Evolutionary conservation across 2,329 filamentous ascomycete species (phyloP).

Genomic region (Apiospora malaysiana): DNA sequence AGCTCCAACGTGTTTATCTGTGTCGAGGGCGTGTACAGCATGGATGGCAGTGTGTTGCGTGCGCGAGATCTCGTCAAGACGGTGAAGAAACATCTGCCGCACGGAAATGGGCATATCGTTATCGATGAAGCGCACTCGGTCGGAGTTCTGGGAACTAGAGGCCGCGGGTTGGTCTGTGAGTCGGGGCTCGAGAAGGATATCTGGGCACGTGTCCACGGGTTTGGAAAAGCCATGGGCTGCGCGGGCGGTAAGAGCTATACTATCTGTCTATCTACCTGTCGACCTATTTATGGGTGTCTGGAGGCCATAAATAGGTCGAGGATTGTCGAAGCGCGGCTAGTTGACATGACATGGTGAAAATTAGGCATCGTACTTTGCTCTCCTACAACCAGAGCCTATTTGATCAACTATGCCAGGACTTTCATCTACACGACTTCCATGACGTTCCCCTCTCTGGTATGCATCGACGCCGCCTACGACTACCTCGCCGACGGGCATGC

Average conservation of each 20-base stretch:
- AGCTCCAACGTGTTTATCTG: slow-evolving; percentile 67
- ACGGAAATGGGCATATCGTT: slow-evolving; percentile 65
- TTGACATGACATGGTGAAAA: slow-evolving; percentile 24
- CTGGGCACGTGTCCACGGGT: slow-evolving; percentile 66
- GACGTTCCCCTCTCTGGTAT: slow-evolving; percentile 57
- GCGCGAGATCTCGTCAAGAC: slow-evolving; percentile 68
- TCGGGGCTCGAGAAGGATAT: slow-evolving; percentile 61
- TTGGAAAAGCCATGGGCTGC: slow-evolving; percentile 71
- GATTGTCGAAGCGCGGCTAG: not conserved
- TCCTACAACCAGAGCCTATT: slow-evolving; percentile 62
- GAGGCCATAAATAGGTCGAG: too few relatives aligned
- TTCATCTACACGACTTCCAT: slow-evolving; percentile 78
- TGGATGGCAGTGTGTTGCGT: slow-evolving; percentile 70
- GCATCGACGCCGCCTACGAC: slow-evolving; percentile 39
- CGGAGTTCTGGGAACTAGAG: slow-evolving; percentile 61
- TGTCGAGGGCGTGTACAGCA: slow-evolving; percentile 77
- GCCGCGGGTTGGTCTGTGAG: slow-evolving; percentile 63
- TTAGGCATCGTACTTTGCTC: slow-evolving; percentile 69
- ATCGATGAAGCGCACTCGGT: slow-evolving; percentile 74
- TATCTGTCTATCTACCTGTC: not conserved
- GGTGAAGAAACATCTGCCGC: slow-evolving; percentile 61
- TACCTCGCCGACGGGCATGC: slow-evolving; percentile 37
- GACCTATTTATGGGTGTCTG: too few relatives aligned
- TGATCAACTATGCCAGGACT: slow-evolving; percentile 78
- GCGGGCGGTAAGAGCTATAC: slow-evolving; percentile 65